Evolutionary conservation across 208 protist genomes (phyloP).

Genomic region (Leishmania turanica): DNA sequence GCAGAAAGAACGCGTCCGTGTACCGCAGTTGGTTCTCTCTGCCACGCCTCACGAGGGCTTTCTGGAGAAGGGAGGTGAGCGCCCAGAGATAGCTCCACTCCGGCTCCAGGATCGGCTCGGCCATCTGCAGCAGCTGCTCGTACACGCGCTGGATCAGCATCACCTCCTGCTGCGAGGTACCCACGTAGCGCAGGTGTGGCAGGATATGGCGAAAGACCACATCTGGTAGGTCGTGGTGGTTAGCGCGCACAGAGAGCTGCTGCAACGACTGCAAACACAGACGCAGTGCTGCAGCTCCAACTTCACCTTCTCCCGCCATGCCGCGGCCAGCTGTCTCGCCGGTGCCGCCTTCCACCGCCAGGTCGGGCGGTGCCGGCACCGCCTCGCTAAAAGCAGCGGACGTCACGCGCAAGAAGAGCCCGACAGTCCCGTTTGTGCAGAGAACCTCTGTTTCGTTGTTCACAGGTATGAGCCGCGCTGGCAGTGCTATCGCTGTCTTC

Average conservation of each 20-base stretch:
- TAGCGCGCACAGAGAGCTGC: slow-evolving; percentile 19
- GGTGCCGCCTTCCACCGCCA: background rate
- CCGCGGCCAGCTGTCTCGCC: background rate
- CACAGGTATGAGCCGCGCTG: slow-evolving; percentile 10
- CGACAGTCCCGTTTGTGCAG: slow-evolving; percentile 23
- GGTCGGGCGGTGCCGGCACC: background rate
- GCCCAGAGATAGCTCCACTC: slow-evolving; percentile 77
- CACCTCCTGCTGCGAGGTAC: slow-evolving; percentile 59
- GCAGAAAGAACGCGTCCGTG: slow-evolving; percentile 77
- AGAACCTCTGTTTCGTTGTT: slow-evolving; percentile 13
- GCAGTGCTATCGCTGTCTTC: background rate
- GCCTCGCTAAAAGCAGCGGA: background rate
- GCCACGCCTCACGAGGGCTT: slow-evolving; percentile 44
- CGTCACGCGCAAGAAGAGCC: slow-evolving; percentile 26
- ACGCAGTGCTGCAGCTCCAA: slow-evolving; percentile 18
- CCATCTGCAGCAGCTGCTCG: slow-evolving; percentile 42
- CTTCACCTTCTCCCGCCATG: background rate
- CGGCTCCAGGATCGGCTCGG: slow-evolving; percentile 34
- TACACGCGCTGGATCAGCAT: slow-evolving; percentile 70
- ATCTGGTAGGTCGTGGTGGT: slow-evolving; percentile 26
- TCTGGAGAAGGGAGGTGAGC: slow-evolving; percentile 52
- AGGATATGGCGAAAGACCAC: slow-evolving; percentile 55
- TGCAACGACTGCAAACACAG: slow-evolving; percentile 35
- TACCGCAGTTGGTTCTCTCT: slow-evolving; percentile 45
- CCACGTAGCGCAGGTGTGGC: slow-evolving; percentile 45